Conservation (phyloP, 208 protist genomes). For the Borovskyia barvae region DNA sequence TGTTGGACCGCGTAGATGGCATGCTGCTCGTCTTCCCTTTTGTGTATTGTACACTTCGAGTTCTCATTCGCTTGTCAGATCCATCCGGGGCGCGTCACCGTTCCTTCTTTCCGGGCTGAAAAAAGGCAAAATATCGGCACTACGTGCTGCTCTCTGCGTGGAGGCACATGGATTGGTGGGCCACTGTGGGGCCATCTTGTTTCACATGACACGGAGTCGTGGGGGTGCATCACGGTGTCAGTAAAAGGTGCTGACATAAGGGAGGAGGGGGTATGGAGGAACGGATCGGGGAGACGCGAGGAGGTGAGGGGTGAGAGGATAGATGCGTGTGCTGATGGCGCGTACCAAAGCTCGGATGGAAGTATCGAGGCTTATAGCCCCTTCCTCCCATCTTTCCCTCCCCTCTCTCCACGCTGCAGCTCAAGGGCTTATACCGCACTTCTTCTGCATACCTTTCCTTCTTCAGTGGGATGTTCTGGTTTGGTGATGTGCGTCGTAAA, state of each 20-base stretch:
- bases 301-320: too few relatives aligned
- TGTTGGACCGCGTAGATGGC: conserved; percentile 90
- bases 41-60: conserved; percentile 54
- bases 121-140: too few relatives aligned
- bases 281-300: neutral
- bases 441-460: too few relatives aligned
- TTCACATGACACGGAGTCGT: neutral
- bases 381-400: too few relatives aligned
- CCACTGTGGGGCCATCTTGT: neutral
- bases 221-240: neutral
- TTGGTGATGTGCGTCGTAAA: too few relatives aligned
- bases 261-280: neutral
- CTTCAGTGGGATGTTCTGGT: too few relatives aligned
- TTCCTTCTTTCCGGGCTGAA: neutral
- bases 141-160: neutral
- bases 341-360: too few relatives aligned
- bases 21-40: conserved; percentile 76
- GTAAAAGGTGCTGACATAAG: neutral
- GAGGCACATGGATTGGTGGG: neutral
- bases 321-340: too few relatives aligned
- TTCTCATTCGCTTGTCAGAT: conserved; percentile 19
- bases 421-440: too few relatives aligned
- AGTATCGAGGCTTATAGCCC: too few relatives aligned
- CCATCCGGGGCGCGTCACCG: neutral
- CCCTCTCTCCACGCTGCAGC: too few relatives aligned